These are phyloP conservation scores for Acanthochlamys bracteata DNA, from an alignment of 106 monocot species.

Conservation along the genomic window DNA sequence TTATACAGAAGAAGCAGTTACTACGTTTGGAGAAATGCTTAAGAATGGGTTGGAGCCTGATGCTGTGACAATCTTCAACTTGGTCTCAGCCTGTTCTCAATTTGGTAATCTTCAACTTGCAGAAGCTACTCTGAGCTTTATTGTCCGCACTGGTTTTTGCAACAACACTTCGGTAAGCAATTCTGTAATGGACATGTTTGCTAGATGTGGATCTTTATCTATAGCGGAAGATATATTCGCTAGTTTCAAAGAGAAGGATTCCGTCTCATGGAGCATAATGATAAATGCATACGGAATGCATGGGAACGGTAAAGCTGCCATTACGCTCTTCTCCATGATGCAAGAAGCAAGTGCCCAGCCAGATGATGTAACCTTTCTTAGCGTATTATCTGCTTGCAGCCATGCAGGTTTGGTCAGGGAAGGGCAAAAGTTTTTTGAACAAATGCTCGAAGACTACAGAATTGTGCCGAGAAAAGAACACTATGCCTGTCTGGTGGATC, in stretches of 20 bases:
- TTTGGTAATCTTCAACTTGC: slow-evolving; percentile 18
- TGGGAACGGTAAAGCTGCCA: slow-evolving; percentile 39
- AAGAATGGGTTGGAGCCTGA: slow-evolving; percentile 30
- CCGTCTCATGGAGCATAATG: slow-evolving; percentile 57
- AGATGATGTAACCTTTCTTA: slow-evolving; percentile 46
- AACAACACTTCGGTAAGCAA: slow-evolving; percentile 26
- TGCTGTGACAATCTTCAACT: slow-evolving; percentile 36
- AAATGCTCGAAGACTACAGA: slow-evolving; percentile 25
- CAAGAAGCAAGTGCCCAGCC: slow-evolving; percentile 21
- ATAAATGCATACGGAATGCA: slow-evolving; percentile 62
- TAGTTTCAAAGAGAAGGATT: slow-evolving; percentile 27
- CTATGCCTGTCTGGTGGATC: slow-evolving; percentile 51
- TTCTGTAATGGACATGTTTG: slow-evolving; percentile 44
- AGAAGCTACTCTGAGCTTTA: slow-evolving; percentile 21
- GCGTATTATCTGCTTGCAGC: slow-evolving; percentile 59
- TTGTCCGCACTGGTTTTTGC: slow-evolving; percentile 27
- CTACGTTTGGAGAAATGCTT: slow-evolving; percentile 43
- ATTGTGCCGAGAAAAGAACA: slow-evolving; percentile 50
- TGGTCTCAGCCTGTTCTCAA: slow-evolving; percentile 44
- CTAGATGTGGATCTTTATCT: slow-evolving; percentile 37
- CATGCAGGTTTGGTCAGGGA: slow-evolving; percentile 48
- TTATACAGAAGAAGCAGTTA: slow-evolving; percentile 17
- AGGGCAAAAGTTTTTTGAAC: slow-evolving; percentile 34
- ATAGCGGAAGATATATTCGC: slow-evolving; percentile 37
- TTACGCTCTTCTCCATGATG: slow-evolving; percentile 41